Evolutionary conservation across 192 early-diverging fungal species (phyloP), one percentile per base, ranked within the genome.

Genomic region (Tieghemiomyces parasiticus): DNA sequence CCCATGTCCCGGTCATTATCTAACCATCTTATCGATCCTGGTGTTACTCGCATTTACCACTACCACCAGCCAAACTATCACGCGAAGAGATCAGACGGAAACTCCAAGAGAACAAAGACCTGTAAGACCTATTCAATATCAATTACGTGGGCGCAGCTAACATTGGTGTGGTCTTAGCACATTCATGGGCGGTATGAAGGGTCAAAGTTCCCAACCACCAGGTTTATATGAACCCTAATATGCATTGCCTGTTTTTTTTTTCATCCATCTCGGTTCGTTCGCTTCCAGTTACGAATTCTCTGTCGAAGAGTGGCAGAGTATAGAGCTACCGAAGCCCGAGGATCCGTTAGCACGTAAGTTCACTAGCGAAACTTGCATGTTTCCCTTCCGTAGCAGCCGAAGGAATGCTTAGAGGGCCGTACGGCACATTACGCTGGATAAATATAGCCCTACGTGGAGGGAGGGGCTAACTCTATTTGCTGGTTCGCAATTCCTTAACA

Each of bases 41-140:
- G n/a, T n/a, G n/a, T n/a, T n/a, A n/a, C n/a, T n/a, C n/a, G n/a
- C n/a, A n/a, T n/a, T n/a, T n/a, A n/a, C n/a, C n/a, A n/a, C n/a
- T 6, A 82, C 79, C 59, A 71, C 9, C 46, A 80, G 78, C 67
- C 25, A 90, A 86, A 58, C 61, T 87, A 16, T 74, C 82, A 12
- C 69, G 86, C 46, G 88, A 91, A 25, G 85, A 92, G 69, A 74
- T 92, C 16, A 80, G 78, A 52, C 65, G 67, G 46, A 69, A 83
- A 61, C 68, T 88, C 34, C 63, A 78, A 45, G 75, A 82, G 67
- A 90, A 93, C 71, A 87, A 80, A 61, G 82, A 82, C 63, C 70
- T 67, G 82, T 91, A 81, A 65, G 72, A n/a, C 34, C 24, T 24
- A 31, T 10, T 29, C 13, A 58, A 29, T 8, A 46, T 31, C 24